Percentiles rank a stretch among this genome's conserved stretches.
Evolutionary conservation across 2,329 filamentous ascomycete species (phyloP).

Genomic region (Metarhizium sp.): DNA sequence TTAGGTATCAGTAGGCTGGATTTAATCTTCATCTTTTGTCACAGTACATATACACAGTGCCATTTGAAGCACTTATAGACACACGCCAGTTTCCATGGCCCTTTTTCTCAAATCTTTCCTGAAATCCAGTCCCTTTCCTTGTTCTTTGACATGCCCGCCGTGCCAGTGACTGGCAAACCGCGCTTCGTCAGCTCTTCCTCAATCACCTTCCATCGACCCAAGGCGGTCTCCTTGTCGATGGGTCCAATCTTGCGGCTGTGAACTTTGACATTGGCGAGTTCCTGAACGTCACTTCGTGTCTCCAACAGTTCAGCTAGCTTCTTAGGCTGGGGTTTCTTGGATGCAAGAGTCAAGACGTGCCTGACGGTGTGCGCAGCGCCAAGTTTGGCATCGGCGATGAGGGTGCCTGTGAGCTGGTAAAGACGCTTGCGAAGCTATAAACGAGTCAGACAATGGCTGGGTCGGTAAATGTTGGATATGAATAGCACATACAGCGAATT

Average conservation of each 20-base stretch:
- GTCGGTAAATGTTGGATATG: background rate
- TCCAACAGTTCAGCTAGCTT: conserved; percentile 56
- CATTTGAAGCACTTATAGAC: background rate
- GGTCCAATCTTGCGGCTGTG: conserved; percentile 55
- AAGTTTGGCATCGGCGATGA: conserved; percentile 63
- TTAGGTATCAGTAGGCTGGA: background rate
- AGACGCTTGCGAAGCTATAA: conserved; percentile 69
- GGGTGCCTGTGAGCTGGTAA: conserved; percentile 70
- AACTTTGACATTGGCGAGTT: conserved; percentile 62
- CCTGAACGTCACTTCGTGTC: conserved; percentile 31
- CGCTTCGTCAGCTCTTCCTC: conserved; percentile 57
- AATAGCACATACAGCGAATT: conserved; percentile 59
- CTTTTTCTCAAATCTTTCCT: conserved; percentile 22
- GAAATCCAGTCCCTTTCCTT: conserved; percentile 34
- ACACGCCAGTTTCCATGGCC: background rate
- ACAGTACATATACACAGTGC: conserved; percentile 3
- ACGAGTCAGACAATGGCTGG: background rate
- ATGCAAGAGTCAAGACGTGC: conserved; percentile 43
- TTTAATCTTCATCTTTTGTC: background rate
- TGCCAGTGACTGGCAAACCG: conserved; percentile 48
- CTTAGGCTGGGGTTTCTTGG: conserved; percentile 43
- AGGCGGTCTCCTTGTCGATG: conserved; percentile 59
- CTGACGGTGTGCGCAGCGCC: conserved; percentile 42
- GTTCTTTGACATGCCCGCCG: conserved; percentile 27
- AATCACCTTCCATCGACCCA: conserved; percentile 75